Evolutionary conservation across 2,329 filamentous ascomycete species (phyloP).

Genomic region (Neopestalotiopsis sp.): DNA sequence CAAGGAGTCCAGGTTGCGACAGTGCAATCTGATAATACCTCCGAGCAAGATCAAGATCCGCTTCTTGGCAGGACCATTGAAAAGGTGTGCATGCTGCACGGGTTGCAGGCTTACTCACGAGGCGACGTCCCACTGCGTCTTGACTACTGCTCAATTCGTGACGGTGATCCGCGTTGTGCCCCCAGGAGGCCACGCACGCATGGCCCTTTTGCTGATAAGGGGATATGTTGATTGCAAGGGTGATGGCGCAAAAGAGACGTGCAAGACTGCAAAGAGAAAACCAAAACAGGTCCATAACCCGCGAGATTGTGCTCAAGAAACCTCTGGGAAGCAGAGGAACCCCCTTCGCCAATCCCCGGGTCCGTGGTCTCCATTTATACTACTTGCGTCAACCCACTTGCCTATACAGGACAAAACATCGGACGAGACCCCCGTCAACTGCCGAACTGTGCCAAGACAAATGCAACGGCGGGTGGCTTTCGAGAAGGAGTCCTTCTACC

Average conservation of each 20-base stretch:
- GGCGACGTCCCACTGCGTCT: conserved; percentile 1
- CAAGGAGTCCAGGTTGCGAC: not conserved
- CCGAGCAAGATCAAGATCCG: not conserved
- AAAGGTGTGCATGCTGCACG: not conserved
- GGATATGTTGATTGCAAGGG: not conserved
- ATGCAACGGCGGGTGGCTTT: conserved; percentile 3
- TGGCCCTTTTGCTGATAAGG: not conserved
- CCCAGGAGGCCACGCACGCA: not conserved
- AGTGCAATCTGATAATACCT: conserved; percentile 2
- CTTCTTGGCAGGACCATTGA: not conserved
- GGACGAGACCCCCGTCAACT: not conserved
- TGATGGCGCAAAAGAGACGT: not conserved
- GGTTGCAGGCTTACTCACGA: not conserved
- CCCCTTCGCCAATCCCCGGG: not conserved
- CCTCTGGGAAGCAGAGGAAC: no score
- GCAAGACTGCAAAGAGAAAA: no score
- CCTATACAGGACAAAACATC: not conserved
- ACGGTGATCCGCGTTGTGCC: not conserved
- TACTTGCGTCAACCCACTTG: not conserved
- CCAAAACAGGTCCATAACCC: no score
- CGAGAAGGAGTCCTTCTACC: conserved; percentile 3
- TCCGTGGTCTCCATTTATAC: not conserved
- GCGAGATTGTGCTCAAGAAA: no score
- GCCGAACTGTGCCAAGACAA: conserved; percentile 1
- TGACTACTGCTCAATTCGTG: not conserved